A percentile compares a stretch with the other conserved stretches of the same genome.
These are phyloP conservation scores for Lasiosphaeria ovina DNA, from an alignment of 495 filamentous ascomycete genomes.

Conservation along the genomic window DNA sequence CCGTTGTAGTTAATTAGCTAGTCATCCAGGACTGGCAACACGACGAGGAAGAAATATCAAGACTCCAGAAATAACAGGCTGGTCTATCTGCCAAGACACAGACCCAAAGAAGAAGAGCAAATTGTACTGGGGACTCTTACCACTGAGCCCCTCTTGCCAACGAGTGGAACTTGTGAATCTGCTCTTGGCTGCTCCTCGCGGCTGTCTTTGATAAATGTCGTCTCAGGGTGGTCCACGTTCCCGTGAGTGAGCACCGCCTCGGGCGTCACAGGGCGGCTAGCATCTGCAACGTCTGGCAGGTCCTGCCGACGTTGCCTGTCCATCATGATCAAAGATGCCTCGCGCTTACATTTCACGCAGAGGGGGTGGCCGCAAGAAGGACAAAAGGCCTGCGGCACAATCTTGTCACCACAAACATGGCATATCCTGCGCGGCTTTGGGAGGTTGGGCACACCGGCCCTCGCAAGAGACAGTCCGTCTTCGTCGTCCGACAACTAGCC, in stretches of 20 bases:
- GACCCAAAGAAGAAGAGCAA: too few relatives aligned
- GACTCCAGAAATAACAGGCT: not conserved
- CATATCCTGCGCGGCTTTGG: conserved; percentile 26
- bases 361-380: conserved; percentile 38
- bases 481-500: conserved; percentile 44
- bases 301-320: not conserved
- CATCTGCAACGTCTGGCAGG: not conserved
- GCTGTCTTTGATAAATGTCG: not conserved
- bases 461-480: conserved; percentile 23
- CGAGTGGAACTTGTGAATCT: not conserved
- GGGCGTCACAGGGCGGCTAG: not conserved
- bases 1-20: conserved; percentile 4
- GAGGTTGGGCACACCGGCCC: not conserved
- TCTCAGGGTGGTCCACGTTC: not conserved
- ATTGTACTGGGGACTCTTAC: conserved; percentile 3
- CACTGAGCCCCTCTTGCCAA: conserved; percentile 19
- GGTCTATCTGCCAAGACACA: too few relatives aligned
- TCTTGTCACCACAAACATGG: conserved; percentile 39
- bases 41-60: not conserved
- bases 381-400: conserved; percentile 34
- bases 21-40: not conserved
- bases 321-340: not conserved
- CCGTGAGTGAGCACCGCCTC: not conserved
- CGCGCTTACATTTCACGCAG: conserved; percentile 28
- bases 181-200: not conserved